Evolutionary conservation across 768 basidiomycete species (phyloP).

Genomic region (Chlorophyllum brunneum): DNA sequence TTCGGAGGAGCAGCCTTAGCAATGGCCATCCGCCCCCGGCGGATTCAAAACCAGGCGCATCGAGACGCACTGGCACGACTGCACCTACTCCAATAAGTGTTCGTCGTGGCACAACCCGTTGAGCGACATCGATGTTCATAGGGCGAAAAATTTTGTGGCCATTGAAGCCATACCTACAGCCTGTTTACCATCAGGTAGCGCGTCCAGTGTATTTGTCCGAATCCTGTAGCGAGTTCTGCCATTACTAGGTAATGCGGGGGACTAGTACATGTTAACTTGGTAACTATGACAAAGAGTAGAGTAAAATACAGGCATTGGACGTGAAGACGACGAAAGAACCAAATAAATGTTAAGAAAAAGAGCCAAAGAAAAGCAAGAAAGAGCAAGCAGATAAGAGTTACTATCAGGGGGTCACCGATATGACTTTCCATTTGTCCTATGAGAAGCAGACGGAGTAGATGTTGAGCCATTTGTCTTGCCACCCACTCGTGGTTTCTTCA

Average conservation of each 20-base stretch:
- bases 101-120: conserved; percentile 6
- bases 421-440: conserved; percentile 59
- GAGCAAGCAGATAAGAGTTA: conserved; percentile 20
- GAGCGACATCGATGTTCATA: background rate
- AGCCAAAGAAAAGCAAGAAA: conserved; percentile 17
- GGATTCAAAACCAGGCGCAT: conserved; percentile 1
- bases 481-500: conserved; percentile 59
- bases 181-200: background rate
- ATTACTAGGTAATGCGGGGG: conserved; percentile 1
- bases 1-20: conserved; percentile 3
- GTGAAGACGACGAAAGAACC: conserved; percentile 14
- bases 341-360: conserved; percentile 18
- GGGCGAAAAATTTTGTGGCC: background rate
- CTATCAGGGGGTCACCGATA: conserved; percentile 38
- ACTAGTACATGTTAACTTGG: conserved; percentile 9
- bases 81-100: background rate
- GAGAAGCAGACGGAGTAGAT: conserved; percentile 39
- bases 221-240: background rate
- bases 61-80: background rate
- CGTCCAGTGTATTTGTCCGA: background rate
- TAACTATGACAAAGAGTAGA: conserved; percentile 6
- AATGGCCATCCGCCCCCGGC: conserved; percentile 1
- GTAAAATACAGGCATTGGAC: conserved; percentile 16
- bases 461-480: conserved; percentile 54
- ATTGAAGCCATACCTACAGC: background rate